A percentile compares a stretch with the other conserved stretches of the same genome.
Conservation (phyloP, 306 rosid genomes). For the Cicer bijugum region DNA sequence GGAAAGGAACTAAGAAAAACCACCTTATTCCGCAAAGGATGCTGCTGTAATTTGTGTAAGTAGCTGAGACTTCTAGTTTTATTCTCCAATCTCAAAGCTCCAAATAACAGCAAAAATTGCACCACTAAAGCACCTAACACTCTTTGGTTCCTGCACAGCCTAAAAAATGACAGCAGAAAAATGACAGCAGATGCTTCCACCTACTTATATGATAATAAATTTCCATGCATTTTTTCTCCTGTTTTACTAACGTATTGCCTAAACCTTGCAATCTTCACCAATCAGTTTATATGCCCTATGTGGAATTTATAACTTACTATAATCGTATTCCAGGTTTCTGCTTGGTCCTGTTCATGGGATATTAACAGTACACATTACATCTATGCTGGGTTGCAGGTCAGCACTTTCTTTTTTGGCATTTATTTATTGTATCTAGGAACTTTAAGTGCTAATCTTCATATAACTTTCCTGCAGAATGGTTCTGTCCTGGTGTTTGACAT, state of each 20-base stretch:
- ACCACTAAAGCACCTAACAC: not conserved
- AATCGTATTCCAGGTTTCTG: conserved; percentile 65
- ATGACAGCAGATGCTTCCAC: conserved; percentile 3
- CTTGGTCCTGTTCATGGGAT: conserved; percentile 98
- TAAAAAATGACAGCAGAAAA: conserved; percentile 15
- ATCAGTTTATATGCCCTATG: not conserved
- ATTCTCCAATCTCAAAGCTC: conserved; percentile 6
- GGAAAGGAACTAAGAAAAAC: conserved; percentile 6
- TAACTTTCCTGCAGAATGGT: conserved; percentile 71
- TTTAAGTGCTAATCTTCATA: conserved; percentile 37
- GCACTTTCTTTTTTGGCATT: conserved; percentile 38
- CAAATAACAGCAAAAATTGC: not conserved
- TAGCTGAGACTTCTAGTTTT: conserved; percentile 10
- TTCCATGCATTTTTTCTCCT: not conserved
- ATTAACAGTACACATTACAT: conserved; percentile 56
- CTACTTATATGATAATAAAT: not conserved
- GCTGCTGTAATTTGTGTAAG: not conserved
- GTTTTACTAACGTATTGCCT: conserved; percentile 12
- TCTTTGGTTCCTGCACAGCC: conserved; percentile 6
- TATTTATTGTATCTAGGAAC: conserved; percentile 12
- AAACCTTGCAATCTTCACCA: conserved; percentile 34
- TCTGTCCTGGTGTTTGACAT: conserved; percentile 74
- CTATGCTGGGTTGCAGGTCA: conserved; percentile 92
- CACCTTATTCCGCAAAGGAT: conserved; percentile 18
- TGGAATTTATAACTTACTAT: conserved; percentile 36